Conservation (phyloP, 1,139 yeast species). For the Scheffersomyces insectosa region DNA sequence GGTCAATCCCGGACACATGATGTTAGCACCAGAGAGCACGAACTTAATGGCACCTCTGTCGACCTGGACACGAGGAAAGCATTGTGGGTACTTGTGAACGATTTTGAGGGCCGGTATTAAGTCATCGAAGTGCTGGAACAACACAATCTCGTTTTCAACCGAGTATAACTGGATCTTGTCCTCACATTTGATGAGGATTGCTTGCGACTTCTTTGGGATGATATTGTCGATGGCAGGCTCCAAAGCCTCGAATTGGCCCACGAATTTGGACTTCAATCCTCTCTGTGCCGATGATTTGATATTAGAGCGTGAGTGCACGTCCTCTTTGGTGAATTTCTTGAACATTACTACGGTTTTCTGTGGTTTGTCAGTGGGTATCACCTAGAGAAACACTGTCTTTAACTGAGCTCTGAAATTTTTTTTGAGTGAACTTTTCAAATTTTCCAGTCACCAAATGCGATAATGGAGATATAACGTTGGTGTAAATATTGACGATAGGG, state of each 20-base stretch:
- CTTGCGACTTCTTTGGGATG: constrained; percentile 90
- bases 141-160: constrained; percentile 70
- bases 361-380: too few relatives aligned
- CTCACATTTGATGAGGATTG: constrained; percentile 81
- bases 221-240: constrained; percentile 78
- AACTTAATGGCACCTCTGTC: constrained; percentile 97
- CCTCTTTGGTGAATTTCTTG: constrained; percentile 79
- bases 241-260: constrained; percentile 67
- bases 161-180: constrained; percentile 82
- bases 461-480: too few relatives aligned
- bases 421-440: too few relatives aligned
- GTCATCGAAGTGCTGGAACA: constrained; percentile 84
- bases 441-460: too few relatives aligned
- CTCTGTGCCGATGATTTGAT: constrained; percentile 92
- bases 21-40: constrained; percentile 90
- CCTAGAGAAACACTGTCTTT: too few relatives aligned
- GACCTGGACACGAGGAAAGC: constrained; percentile 85
- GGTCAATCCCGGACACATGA: constrained; percentile 97
- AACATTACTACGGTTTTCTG: constrained; percentile 34
- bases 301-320: constrained; percentile 85
- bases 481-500: too few relatives aligned
- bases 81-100: constrained; percentile 79
- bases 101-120: constrained; percentile 74
- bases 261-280: constrained; percentile 72
- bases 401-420: too few relatives aligned